Base-by-base conservation (phyloP, 2,329 filamentous ascomycete genomes). In the Hypoxylon sp. region DNA sequence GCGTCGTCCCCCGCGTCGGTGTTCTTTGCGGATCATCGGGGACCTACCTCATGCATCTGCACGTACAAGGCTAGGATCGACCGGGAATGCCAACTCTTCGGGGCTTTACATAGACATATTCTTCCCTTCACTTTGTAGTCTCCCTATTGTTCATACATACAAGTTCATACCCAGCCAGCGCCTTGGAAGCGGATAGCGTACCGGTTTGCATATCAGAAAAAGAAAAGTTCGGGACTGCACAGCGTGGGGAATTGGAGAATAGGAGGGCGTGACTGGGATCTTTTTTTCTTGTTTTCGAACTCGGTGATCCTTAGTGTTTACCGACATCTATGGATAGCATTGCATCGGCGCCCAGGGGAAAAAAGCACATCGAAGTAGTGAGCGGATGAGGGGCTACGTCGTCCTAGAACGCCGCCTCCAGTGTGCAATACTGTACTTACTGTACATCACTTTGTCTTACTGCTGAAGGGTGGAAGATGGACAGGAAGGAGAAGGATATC, bases 301-400 rank as follows among this genome's bases (percentile, higher is more conserved):
- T 57, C 54, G 63, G 67, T 73, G 73, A 73, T 74, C 72, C 61
- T 67, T 71, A 70, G 68, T 74, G 70, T 74, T 70, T 74, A 73
- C 63, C 66, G 37, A 47, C 69, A 63, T 71, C 65, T 6, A 31
- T 31, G 65, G 67, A 68, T 71, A n/a, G 33, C 65, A 61, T 61
- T 42, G 58, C 68, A 59, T 68, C 31, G 65, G 65, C 59, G 65
- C 62, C 35, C 56, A 61, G 68, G 54, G 57, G 51, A 44, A 46
- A 64, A 54, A 52, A 61, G n/a, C 39, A 65, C 47, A 50, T 61
- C 39, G 47, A 54, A 59, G 51, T 39, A 55, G 54, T 51, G 47
- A 9, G 46, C 47, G 62, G 57, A 53, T 67, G 55, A 62, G 39
- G 39, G 52, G 57, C 39, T 42, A 37, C 17, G 31, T 58, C 39